Conservation (phyloP, 192 early-diverging fungal species). For the Pilobolus umbonatus region DNA sequence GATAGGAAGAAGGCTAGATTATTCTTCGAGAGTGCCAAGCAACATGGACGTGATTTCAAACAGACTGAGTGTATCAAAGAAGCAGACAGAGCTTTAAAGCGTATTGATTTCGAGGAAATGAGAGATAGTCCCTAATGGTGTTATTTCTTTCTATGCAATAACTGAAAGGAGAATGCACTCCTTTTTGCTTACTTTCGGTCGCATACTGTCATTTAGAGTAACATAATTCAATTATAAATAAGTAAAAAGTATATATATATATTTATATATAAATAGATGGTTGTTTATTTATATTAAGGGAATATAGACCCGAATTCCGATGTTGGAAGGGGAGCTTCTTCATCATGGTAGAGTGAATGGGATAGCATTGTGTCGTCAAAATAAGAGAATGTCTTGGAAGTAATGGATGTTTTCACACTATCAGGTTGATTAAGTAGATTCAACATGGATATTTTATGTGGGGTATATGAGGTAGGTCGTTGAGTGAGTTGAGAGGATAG, state of each 20-base stretch:
- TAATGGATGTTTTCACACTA: slow-evolving; percentile 13
- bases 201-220: too few species aligned
- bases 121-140: too few species aligned
- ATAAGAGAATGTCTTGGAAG: not conserved
- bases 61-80: slow-evolving; percentile 36
- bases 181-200: too few species aligned
- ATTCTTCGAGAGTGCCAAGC: slow-evolving; percentile 37
- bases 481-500: not conserved
- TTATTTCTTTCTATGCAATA: too few species aligned
- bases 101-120: slow-evolving; percentile 27
- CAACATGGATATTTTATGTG: slow-evolving; percentile 2
- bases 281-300: not conserved
- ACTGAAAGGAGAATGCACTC: too few species aligned
- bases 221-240: slow-evolving; percentile 5
- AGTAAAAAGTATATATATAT: not conserved
- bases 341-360: not conserved
- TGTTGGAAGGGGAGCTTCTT: not conserved
- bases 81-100: slow-evolving; percentile 36
- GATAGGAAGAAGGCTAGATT: slow-evolving; percentile 34
- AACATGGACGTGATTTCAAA: slow-evolving; percentile 39
- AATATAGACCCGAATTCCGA: slow-evolving; percentile 3
- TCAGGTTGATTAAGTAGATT: slow-evolving; percentile 10
- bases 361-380: slow-evolving; percentile 13
- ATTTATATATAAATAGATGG: not conserved
- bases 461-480: not conserved